These are phyloP conservation scores for Aspergillus sp. DNA, from an alignment of 2,329 filamentous ascomycete genomes.

Conservation along the genomic window DNA sequence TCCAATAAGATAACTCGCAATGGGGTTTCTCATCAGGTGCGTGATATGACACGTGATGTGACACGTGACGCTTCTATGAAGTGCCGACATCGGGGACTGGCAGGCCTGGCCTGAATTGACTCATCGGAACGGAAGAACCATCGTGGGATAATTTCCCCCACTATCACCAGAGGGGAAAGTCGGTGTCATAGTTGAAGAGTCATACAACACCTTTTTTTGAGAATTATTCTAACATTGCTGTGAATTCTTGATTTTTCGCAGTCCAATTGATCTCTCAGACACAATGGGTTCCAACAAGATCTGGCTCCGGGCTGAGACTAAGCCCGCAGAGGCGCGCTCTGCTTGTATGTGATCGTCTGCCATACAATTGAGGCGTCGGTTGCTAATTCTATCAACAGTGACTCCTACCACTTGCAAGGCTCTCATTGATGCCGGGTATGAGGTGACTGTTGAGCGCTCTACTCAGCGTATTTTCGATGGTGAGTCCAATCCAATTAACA, in stretches of 20 bases:
- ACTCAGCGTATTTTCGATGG: conserved; percentile 62
- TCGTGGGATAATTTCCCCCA: conserved; percentile 20
- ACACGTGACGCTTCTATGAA: neutral
- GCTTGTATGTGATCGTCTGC: conserved; percentile 35
- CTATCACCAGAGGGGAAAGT: conserved; percentile 29
- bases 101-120: conserved; percentile 14
- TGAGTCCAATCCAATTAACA: conserved; percentile 17
- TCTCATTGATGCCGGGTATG: conserved; percentile 68
- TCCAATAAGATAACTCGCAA: neutral
- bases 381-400: conserved; percentile 29
- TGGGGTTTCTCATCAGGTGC: neutral
- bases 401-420: conserved; percentile 57
- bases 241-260: too few relatives aligned
- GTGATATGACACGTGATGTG: too few relatives aligned
- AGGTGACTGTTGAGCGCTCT: conserved; percentile 66
- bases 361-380: neutral
- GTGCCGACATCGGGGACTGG: conserved; percentile 19
- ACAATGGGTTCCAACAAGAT: conserved; percentile 41
- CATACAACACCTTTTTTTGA: conserved; percentile 13
- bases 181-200: conserved; percentile 27
- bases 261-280: neutral
- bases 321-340: conserved; percentile 58
- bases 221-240: conserved; percentile 8
- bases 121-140: conserved; percentile 35
- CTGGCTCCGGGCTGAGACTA: conserved; percentile 60